Evolutionary conservation across 768 basidiomycete genomes (phyloP).

Genomic region (Suillus variegatus): DNA sequence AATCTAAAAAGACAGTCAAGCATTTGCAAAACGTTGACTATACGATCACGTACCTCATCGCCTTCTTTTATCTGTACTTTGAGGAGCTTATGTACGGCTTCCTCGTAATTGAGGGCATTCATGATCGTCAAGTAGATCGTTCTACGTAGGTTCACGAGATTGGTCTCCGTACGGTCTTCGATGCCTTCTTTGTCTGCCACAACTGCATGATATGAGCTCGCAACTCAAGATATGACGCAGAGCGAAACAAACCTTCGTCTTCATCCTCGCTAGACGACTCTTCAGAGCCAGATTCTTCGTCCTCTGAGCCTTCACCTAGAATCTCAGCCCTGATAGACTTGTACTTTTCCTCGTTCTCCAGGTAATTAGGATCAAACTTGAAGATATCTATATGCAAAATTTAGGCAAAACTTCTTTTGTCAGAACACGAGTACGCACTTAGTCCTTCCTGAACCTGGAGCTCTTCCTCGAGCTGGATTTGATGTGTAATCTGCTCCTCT

Average conservation of each 20-base stretch:
- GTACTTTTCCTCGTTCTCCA: conserved; percentile 94
- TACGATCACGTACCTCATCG: conserved; percentile 70
- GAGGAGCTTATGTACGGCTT: conserved; percentile 97
- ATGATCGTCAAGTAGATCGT: conserved; percentile 97
- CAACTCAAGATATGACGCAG: conserved; percentile 29
- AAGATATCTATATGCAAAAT: conserved; percentile 72
- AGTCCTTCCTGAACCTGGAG: conserved; percentile 92
- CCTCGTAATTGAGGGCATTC: conserved; percentile 97
- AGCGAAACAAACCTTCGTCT: conserved; percentile 38
- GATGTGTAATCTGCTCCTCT: conserved; percentile 96
- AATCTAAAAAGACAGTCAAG: conserved; percentile 51
- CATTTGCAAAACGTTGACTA: neutral
- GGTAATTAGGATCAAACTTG: conserved; percentile 86
- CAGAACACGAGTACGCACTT: conserved; percentile 47
- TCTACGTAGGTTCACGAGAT: conserved; percentile 91
- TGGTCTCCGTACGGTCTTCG: conserved; percentile 92
- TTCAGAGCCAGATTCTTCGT: conserved; percentile 63
- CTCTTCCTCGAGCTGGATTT: conserved; percentile 90
- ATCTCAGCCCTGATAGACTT: conserved; percentile 91
- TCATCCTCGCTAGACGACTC: conserved; percentile 69
- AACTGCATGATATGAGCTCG: conserved; percentile 37
- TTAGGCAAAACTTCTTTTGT: conserved; percentile 10
- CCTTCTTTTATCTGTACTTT: conserved; percentile 92
- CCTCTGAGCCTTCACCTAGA: conserved; percentile 83
- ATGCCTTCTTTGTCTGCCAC: conserved; percentile 86